Conservation (phyloP, 2,329 filamentous ascomycete species). For the Diaporthe velutina region DNA sequence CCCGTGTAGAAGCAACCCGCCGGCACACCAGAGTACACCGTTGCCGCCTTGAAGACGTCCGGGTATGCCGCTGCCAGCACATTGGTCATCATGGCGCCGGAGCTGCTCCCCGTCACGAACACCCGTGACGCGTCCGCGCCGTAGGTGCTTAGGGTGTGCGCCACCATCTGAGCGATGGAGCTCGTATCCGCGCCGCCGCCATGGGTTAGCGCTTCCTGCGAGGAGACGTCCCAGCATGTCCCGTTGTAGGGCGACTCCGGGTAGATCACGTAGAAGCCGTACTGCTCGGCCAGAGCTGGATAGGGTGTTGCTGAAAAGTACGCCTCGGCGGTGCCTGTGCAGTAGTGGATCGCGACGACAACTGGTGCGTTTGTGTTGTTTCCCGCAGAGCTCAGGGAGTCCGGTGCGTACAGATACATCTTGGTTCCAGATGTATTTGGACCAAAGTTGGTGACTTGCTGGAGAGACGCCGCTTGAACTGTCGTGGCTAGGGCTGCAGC, state of each 20-base stretch:
- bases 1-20: conserved; percentile 65
- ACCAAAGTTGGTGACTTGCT: conserved; percentile 47
- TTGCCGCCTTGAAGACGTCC: conserved; percentile 65
- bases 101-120: conserved; percentile 62
- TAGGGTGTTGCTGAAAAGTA: conserved; percentile 66
- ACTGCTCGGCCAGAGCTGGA: conserved; percentile 63
- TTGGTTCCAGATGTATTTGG: conserved; percentile 44
- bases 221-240: conserved; percentile 72
- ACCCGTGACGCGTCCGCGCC: conserved; percentile 60
- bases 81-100: conserved; percentile 68
- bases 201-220: conserved; percentile 61
- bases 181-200: conserved; percentile 64
- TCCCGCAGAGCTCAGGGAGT: conserved; percentile 51
- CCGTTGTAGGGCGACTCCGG: conserved; percentile 56
- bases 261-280: conserved; percentile 68
- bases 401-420: conserved; percentile 52
- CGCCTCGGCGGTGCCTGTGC: conserved; percentile 47
- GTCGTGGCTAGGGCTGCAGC: conserved; percentile 42
- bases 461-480: conserved; percentile 44
- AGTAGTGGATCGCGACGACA: conserved; percentile 65
- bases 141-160: conserved; percentile 61
- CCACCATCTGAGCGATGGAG: conserved; percentile 67
- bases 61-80: conserved; percentile 68
- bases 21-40: conserved; percentile 65
- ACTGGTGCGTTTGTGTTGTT: conserved; percentile 53